Evolutionary conservation across 805 yeast genomes (phyloP).

Genomic region (Cyberlindnera maritima): DNA sequence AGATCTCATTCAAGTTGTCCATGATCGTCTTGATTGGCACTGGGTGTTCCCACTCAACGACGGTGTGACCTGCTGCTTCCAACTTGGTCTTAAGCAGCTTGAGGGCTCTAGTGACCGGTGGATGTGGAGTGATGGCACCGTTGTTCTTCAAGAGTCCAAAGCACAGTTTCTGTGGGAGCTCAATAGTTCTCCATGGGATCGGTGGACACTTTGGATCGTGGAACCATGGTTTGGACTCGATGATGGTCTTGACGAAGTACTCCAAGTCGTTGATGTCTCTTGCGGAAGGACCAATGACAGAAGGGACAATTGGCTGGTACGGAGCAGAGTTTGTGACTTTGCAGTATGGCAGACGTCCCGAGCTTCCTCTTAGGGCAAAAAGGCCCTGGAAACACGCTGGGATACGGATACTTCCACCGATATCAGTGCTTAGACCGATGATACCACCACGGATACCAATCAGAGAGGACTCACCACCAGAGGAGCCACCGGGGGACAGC

Average conservation of each 20-base stretch:
- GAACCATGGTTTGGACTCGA: slow-evolving; percentile 38
- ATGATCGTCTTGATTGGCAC: slow-evolving; percentile 3
- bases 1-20: slow-evolving; percentile 4
- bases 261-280: slow-evolving; percentile 35
- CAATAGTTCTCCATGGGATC: slow-evolving; percentile 29
- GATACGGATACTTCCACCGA: slow-evolving; percentile 49
- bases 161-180: slow-evolving; percentile 34
- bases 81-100: slow-evolving; percentile 28
- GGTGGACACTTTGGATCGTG: slow-evolving; percentile 38
- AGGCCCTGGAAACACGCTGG: slow-evolving; percentile 44
- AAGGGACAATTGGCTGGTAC: slow-evolving; percentile 53
- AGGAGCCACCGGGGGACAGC: slow-evolving; percentile 48
- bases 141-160: slow-evolving; percentile 42
- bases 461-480: slow-evolving; percentile 53
- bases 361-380: slow-evolving; percentile 42
- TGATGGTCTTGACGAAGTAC: slow-evolving; percentile 30
- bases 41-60: slow-evolving; percentile 32
- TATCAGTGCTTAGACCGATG: slow-evolving; percentile 53
- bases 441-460: slow-evolving; percentile 41
- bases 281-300: slow-evolving; percentile 48
- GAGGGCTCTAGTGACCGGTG: slow-evolving; percentile 48
- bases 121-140: slow-evolving; percentile 45
- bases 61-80: slow-evolving; percentile 38
- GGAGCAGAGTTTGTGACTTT: slow-evolving; percentile 22
- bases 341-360: slow-evolving; percentile 38